Evolutionary conservation across 2,329 filamentous ascomycete genomes (phyloP), one percentile per base, ranked within the genome.

Genomic region (Biscogniauxia sp.): DNA sequence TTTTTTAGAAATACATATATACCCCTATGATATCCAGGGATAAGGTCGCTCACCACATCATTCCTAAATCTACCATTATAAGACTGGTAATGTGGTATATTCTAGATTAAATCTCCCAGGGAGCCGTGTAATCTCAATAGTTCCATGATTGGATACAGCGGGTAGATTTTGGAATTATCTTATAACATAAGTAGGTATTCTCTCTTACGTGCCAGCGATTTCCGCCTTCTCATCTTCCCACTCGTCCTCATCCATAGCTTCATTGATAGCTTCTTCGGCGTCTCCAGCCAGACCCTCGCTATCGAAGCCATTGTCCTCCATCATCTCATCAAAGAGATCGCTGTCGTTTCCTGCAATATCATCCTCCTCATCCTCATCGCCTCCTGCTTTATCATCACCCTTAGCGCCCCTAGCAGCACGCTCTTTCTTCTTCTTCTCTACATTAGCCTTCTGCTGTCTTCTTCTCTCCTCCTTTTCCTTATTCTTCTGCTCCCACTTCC

Each of bases 361-460:
- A 13, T 76, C 73, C 54, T 74, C 74, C 11, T 77, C 74, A 15
- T 72, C 70, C 9, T 76, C 75, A 1, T 77, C 77, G 1, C 71
- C 72, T 25, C 69, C 61, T 37, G 63, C 72, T 4, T 79, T 77
- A 3, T 70, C 73, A 3, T 69, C 73, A 52, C 72, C 74, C 65
- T 79, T 76, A 26, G 74, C 72, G 20, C 78, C 77, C 23, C 72
- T 77, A 61, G 78, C 80, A 54, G 72, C 75, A 32, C 78, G 81
- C 72, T 62, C 83, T 72, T 88, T 86, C 75, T 84, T 86, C 80
- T 97, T 98, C 77, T 84, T 89, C 77, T 96, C 93, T 1, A 99
- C 86, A 69, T 98, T 98, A 66, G 91, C 93, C 75, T 86, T 93
- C 74, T 99, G 95, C 69, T 92, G 84, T 73, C 88, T 88, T 78